Evolutionary conservation across 257 asterid genomes (phyloP).

Genomic region (Solanum chiquidenum): DNA sequence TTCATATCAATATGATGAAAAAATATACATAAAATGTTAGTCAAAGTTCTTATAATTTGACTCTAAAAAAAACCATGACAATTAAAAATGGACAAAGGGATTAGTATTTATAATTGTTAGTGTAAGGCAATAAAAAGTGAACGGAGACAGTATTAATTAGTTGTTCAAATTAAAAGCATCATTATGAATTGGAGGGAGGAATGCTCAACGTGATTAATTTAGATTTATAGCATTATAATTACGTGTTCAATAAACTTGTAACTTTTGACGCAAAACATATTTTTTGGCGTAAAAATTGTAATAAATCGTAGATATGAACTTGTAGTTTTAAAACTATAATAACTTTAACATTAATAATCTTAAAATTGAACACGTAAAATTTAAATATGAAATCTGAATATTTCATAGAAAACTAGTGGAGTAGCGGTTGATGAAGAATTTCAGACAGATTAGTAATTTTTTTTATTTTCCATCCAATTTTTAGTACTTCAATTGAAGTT

Average conservation of each 20-base stretch:
- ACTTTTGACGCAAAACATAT: neutral
- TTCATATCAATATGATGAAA: too few species aligned
- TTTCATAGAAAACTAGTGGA: neutral
- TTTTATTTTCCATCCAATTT: accelerated
- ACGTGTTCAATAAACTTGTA: too few species aligned
- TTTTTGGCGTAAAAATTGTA: neutral
- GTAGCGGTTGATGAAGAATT: neutral
- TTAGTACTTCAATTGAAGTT: neutral
- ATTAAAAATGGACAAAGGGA: too few species aligned
- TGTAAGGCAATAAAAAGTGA: too few species aligned
- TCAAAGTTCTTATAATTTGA: too few species aligned
- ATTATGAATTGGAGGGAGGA: too few species aligned
- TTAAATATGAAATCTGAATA: neutral
- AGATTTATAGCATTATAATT: neutral
- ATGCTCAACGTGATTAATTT: too few species aligned
- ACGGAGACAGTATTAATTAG: too few species aligned
- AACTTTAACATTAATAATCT: neutral
- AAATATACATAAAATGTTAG: too few species aligned
- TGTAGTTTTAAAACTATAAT: neutral
- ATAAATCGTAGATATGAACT: neutral
- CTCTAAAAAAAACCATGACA: too few species aligned
- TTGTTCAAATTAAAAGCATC: too few species aligned
- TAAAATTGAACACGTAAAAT: neutral
- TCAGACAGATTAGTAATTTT: neutral
- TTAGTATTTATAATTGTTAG: too few species aligned